Conservation (phyloP, 2,329 filamentous ascomycete species). For the Fonsecaea pugnacius region DNA sequence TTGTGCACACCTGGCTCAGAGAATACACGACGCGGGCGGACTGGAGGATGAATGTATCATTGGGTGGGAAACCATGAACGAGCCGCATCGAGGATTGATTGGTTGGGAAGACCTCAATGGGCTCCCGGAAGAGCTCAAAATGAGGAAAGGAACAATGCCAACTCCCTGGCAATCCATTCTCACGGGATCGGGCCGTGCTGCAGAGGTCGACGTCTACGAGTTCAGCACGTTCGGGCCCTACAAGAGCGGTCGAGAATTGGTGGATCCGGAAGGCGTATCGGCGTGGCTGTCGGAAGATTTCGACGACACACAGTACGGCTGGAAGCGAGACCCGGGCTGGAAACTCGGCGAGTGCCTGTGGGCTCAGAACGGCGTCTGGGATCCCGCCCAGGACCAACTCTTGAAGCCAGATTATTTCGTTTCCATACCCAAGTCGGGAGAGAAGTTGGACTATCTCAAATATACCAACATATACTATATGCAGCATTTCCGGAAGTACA, state of each 20-base stretch:
- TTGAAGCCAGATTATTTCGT: slow-evolving; percentile 86
- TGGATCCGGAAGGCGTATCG: slow-evolving; percentile 83
- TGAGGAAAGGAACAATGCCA: slow-evolving; percentile 90
- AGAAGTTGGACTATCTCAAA: slow-evolving; percentile 75
- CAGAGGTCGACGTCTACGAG: slow-evolving; percentile 88
- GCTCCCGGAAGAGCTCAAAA: slow-evolving; percentile 82
- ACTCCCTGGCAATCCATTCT: slow-evolving; percentile 94
- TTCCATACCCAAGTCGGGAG: slow-evolving; percentile 74
- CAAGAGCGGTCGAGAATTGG: slow-evolving; percentile 78
- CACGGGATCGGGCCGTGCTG: slow-evolving; percentile 85
- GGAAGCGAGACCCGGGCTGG: slow-evolving; percentile 85
- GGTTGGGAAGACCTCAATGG: slow-evolving; percentile 79
- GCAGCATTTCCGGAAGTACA: slow-evolving; percentile 78
- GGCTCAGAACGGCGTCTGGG: slow-evolving; percentile 97
- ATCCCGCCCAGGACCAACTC: slow-evolving; percentile 75
- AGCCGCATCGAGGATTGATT: slow-evolving; percentile 86
- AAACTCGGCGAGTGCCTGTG: slow-evolving; percentile 92
- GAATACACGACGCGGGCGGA: slow-evolving; percentile 87
- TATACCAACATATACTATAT: slow-evolving; percentile 94
- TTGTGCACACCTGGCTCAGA: slow-evolving; percentile 76
- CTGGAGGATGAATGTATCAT: slow-evolving; percentile 85
- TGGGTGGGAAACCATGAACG: slow-evolving; percentile 96
- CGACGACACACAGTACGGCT: slow-evolving; percentile 86
- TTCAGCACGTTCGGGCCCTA: slow-evolving; percentile 92
- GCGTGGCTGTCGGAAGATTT: slow-evolving; percentile 84